Conservation (phyloP, 2,329 filamentous ascomycete species). For the Fusarium drepaniforme region DNA sequence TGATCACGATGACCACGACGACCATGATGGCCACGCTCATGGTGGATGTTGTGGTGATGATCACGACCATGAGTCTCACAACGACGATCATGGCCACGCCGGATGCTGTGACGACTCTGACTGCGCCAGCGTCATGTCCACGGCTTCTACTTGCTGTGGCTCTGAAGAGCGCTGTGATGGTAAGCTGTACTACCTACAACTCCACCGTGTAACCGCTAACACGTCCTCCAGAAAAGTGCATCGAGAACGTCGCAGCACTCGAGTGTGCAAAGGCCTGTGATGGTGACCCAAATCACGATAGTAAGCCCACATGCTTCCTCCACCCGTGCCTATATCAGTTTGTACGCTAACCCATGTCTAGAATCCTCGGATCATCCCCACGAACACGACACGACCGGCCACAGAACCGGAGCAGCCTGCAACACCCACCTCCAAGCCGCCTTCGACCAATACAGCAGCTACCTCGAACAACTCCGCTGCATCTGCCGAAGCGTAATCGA, state of each 20-base stretch:
- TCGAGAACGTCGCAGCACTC: conserved; percentile 17
- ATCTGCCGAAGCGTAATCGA: conserved; percentile 52
- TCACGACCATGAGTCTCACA: background rate
- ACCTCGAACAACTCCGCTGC: conserved; percentile 53
- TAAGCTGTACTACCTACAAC: background rate
- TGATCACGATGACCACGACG: background rate
- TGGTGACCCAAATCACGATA: conserved; percentile 15
- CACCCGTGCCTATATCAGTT: too few species aligned
- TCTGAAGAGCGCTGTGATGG: background rate
- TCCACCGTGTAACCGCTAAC: background rate
- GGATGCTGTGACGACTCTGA: background rate
- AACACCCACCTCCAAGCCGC: conserved; percentile 48
- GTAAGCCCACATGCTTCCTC: background rate
- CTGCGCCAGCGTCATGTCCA: background rate
- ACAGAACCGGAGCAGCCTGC: conserved; percentile 42
- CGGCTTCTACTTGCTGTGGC: background rate
- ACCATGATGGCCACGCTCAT: background rate
- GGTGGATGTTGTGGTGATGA: background rate
- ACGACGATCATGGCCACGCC: background rate
- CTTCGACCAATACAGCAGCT: conserved; percentile 50
- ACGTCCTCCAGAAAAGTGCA: conserved; percentile 19
- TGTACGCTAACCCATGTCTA: background rate
- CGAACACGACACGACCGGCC: background rate
- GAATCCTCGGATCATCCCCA: conserved; percentile 11
- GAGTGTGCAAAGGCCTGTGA: conserved; percentile 27